These are phyloP conservation scores for Plasmodium coatneyi DNA, from an alignment of 169 alveolate genomes.

Conservation along the genomic window DNA sequence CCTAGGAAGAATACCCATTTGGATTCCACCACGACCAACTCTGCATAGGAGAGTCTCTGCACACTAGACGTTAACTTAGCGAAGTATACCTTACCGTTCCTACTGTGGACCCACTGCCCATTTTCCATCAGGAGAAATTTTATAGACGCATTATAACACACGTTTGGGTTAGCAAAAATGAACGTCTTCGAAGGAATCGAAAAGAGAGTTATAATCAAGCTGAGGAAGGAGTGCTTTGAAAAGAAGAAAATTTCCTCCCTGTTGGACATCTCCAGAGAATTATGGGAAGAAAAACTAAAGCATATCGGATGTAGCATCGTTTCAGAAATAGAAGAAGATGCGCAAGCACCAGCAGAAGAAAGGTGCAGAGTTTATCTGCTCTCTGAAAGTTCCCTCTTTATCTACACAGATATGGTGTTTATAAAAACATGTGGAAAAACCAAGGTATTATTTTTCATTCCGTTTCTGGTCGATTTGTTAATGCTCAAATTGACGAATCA, in stretches of 20 bases:
- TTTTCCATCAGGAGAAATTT: neutral
- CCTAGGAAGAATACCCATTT: neutral
- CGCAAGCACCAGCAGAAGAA: neutral
- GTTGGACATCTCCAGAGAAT: slow-evolving; percentile 18
- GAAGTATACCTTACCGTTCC: neutral
- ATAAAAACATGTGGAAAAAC: slow-evolving; percentile 71
- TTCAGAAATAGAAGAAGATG: slow-evolving; percentile 50
- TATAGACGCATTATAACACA: neutral
- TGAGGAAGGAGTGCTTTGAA: slow-evolving; percentile 13
- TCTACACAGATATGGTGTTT: slow-evolving; percentile 17
- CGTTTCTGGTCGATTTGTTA: slow-evolving; percentile 46
- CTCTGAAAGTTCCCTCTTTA: slow-evolving; percentile 60
- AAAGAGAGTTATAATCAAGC: slow-evolving; percentile 35
- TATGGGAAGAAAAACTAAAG: slow-evolving; percentile 39
- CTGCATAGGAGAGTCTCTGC: neutral
- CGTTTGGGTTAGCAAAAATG: neutral
- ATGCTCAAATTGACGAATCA: slow-evolving; percentile 1
- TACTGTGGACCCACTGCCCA: neutral
- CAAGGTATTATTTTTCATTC: slow-evolving; percentile 60
- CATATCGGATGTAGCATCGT: slow-evolving; percentile 52
- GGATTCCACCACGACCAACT: neutral
- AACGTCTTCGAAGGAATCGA: slow-evolving; percentile 65
- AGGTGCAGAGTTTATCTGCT: slow-evolving; percentile 47
- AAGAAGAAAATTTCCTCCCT: slow-evolving; percentile 10
- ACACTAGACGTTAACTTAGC: neutral